Evolutionary conservation across 352 stramenopile genomes (phyloP), one percentile per base, ranked within the genome.

Genomic region (Aphanomyces euteiches): DNA sequence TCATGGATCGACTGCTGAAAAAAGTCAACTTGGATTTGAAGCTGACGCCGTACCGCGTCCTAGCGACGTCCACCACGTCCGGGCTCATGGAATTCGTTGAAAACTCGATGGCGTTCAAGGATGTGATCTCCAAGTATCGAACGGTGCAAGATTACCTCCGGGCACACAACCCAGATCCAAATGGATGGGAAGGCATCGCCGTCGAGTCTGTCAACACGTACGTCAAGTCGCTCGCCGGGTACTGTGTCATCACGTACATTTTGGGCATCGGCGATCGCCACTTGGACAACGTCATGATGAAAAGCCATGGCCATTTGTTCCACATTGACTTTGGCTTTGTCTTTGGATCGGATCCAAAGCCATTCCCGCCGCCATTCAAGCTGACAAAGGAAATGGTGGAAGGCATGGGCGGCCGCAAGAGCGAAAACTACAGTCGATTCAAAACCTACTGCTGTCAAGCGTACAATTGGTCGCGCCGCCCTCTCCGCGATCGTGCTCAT

Each of bases 251-350:
- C 45, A 99, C 98, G 47, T 99, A 99, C 82, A 78, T 99, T 21
- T 79, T 99, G 12, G 96, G 97, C 39, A 98, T 99, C 71, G 98
- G 98, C 38, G 98, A 99, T 87, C 87, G 98, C 7, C 98, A 99
- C 78, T 87, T 99, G 67, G 97, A 99, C 77, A 99, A 99, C 78
- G 86, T 99, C 67, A 98, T 99, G 96, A 93, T 99, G 72, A 94
- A 92, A 64, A 86, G 89, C 3, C 85, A 90, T 69, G 98, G 98
- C 17, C 89, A 98, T 73, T 85, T 99, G 50, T 99, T 99, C 81
- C 98, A 99, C 77, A 99, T 99, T 78, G 98, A 98, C 81, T 99
- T 99, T 80, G 96, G 97, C 38, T 99, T 98, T 78, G 98, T 99
- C 69, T 99, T 99, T 74, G 97, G 97, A 50, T 86, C 92, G 38